Evolutionary conservation across 2,329 filamentous ascomycete species (phyloP).

Genomic region (Pyrenophora teres): DNA sequence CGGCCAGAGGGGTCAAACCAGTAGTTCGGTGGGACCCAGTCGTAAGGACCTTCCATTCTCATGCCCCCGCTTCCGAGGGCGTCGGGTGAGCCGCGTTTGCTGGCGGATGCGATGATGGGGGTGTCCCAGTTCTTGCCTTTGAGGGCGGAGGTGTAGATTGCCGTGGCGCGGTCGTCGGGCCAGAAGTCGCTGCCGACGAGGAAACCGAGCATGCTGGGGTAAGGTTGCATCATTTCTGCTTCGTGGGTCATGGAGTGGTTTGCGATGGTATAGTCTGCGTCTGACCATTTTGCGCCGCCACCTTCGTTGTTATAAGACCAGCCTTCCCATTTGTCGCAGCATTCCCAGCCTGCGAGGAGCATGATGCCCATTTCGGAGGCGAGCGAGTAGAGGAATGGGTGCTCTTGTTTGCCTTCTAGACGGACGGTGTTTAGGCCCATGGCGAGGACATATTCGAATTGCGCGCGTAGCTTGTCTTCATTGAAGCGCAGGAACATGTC

Average conservation of each 20-base stretch:
- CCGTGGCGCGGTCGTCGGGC: constrained; percentile 62
- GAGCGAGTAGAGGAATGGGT: constrained; percentile 63
- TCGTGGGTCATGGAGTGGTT: constrained; percentile 64
- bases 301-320: constrained; percentile 66
- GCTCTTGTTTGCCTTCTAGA: constrained; percentile 68
- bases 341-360: constrained; percentile 68
- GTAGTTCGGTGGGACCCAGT: constrained; percentile 69
- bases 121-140: constrained; percentile 59
- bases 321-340: constrained; percentile 70
- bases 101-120: constrained; percentile 63
- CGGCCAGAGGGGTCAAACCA: constrained; percentile 61
- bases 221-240: constrained; percentile 62
- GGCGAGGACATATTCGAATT: constrained; percentile 61
- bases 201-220: constrained; percentile 64
- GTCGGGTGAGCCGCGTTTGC: constrained; percentile 59
- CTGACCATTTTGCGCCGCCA: constrained; percentile 54
- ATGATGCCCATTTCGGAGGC: constrained; percentile 65
- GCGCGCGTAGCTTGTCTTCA: constrained; percentile 51
- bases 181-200: constrained; percentile 67
- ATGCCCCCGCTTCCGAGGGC: constrained; percentile 62
- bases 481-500: constrained; percentile 68
- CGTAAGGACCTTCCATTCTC: constrained; percentile 70
- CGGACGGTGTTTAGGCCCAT: constrained; percentile 68
- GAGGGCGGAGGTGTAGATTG: constrained; percentile 59
- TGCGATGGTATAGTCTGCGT: constrained; percentile 61